phyloP scores from a whole-genome alignment of 305 asterid genomes.

The Solanum chacoense region DNA sequence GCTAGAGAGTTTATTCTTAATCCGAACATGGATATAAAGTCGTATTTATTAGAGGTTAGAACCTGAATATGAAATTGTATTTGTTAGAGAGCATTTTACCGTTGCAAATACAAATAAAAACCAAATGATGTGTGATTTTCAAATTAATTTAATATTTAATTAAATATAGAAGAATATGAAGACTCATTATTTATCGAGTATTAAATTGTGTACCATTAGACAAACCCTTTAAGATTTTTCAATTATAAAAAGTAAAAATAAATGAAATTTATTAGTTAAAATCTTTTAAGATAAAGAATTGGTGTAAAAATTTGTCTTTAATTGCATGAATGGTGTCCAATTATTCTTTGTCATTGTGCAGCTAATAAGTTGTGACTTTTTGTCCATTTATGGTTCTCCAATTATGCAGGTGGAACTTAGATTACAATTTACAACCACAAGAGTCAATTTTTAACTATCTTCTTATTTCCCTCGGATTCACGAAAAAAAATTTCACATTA shows the following conservation, averaged over 20 bases:
- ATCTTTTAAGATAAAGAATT: neutral
- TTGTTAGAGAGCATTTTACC: neutral
- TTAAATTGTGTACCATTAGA: neutral
- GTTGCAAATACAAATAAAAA: too few species aligned
- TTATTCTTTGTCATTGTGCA: constrained; percentile 8
- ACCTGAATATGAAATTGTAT: too few species aligned
- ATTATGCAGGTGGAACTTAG: neutral
- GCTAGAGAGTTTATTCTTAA: too few species aligned
- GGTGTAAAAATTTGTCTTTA: constrained; percentile 8
- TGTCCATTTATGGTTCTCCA: constrained; percentile 2
- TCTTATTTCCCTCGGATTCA: neutral
- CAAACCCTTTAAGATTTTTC: neutral
- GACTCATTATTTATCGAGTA: neutral
- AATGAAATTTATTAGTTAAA: neutral
- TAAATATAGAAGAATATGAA: neutral
- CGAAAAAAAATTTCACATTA: neutral
- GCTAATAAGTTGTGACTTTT: constrained; percentile 13
- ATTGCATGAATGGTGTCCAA: constrained; percentile 4
- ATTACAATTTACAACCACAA: neutral
- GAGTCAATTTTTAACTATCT: neutral
- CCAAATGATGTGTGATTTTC: neutral
- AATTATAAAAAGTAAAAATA: neutral
- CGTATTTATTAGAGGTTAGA: neutral
- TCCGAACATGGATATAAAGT: too few species aligned
- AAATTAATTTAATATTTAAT: neutral